Evolutionary conservation across 768 basidiomycete species (phyloP).

Genomic region (Amanita muscaria): DNA sequence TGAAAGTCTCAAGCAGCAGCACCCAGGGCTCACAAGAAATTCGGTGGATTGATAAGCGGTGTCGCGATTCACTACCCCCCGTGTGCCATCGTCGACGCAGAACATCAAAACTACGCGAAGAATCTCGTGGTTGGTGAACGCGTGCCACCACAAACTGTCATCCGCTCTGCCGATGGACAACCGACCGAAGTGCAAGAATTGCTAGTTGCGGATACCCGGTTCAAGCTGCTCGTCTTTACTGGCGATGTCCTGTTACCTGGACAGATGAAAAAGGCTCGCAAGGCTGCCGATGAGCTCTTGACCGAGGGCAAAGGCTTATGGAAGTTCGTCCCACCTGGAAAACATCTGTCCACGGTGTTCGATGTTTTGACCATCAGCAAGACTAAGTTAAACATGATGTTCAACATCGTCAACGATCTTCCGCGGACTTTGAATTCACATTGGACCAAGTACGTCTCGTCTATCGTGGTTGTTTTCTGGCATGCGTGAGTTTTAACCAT

Average conservation of each 20-base stretch:
- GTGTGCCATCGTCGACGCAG: conserved; percentile 34
- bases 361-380: conserved; percentile 35
- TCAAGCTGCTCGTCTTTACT: conserved; percentile 49
- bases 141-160: conserved; percentile 37
- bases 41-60: conserved; percentile 47
- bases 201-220: conserved; percentile 40
- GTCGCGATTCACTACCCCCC: conserved; percentile 44
- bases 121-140: conserved; percentile 44
- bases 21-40: conserved; percentile 44
- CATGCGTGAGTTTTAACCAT: too few relatives aligned
- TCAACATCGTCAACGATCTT: conserved; percentile 37
- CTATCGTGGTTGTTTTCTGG: too few relatives aligned
- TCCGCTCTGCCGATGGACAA: conserved; percentile 41
- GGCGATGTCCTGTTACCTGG: conserved; percentile 27
- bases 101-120: conserved; percentile 28
- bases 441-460: conserved; percentile 48
- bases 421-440: conserved; percentile 40
- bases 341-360: conserved; percentile 28
- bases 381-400: conserved; percentile 27
- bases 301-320: conserved; percentile 22
- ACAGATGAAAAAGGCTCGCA: neutral
- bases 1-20: too few relatives aligned
- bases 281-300: conserved; percentile 2
- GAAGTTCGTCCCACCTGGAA: conserved; percentile 20
- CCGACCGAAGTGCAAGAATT: conserved; percentile 49